phyloP scores from a whole-genome alignment of 805 yeast species.

The Millerozyma acaciae region DNA sequence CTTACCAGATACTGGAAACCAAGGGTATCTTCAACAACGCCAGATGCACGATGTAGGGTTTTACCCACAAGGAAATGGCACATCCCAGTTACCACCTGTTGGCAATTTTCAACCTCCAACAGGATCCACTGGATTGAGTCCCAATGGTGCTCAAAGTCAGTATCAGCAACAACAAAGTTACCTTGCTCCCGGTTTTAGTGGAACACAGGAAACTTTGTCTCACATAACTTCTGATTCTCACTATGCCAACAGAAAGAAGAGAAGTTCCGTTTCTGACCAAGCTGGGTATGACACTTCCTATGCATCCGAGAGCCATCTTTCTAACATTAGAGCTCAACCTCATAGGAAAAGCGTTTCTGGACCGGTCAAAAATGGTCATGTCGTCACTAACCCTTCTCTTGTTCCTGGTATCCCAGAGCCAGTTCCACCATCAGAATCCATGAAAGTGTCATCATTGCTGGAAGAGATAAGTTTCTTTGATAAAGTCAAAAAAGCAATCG shows the following conservation, averaged over 20 bases:
- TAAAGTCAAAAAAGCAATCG: conserved; percentile 81
- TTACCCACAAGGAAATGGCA: conserved; percentile 22
- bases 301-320: conserved; percentile 45
- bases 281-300: conserved; percentile 29
- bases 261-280: conserved; percentile 25
- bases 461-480: conserved; percentile 92
- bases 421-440: conserved; percentile 41
- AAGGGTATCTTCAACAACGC: conserved; percentile 19
- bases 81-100: conserved; percentile 75
- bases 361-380: conserved; percentile 26
- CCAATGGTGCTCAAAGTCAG: conserved; percentile 16
- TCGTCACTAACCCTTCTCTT: conserved; percentile 54
- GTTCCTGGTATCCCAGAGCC: conserved; percentile 89
- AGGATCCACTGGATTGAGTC: conserved; percentile 24
- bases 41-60: conserved; percentile 18
- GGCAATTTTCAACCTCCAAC: conserved; percentile 79
- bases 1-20: conserved; percentile 74
- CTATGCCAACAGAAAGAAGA: conserved; percentile 12
- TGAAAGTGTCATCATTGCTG: conserved; percentile 57
- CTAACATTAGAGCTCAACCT: conserved; percentile 40
- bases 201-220: conserved; percentile 9
- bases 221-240: conserved; percentile 1
- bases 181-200: conserved; percentile 10
- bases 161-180: conserved; percentile 15
- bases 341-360: conserved; percentile 14